Conservation (phyloP, 371 early-diverging fungal genomes). For the Mortierella sp. region DNA sequence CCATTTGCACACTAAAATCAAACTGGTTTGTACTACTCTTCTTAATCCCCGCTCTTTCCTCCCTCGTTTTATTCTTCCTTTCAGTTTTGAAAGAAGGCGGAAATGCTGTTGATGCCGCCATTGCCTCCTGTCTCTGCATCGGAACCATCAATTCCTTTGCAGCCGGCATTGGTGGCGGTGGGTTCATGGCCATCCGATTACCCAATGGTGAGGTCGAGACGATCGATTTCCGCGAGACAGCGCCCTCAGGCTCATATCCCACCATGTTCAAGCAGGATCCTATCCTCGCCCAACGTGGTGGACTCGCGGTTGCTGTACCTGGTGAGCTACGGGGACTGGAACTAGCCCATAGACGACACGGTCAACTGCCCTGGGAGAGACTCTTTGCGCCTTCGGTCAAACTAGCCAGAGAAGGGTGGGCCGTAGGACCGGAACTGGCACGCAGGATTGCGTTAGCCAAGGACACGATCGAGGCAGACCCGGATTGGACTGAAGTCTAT, state of each 20-base stretch:
- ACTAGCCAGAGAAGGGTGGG: constrained; percentile 86
- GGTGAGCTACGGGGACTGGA: constrained; percentile 93
- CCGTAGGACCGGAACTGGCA: constrained; percentile 69
- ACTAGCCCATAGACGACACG: constrained; percentile 81
- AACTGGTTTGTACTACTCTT: background rate
- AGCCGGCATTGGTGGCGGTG: constrained; percentile 98
- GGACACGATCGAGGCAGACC: constrained; percentile 55
- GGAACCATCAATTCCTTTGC: constrained; percentile 96
- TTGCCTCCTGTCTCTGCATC: constrained; percentile 93
- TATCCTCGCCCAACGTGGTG: constrained; percentile 76
- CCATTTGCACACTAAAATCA: background rate
- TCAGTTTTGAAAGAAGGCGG: constrained; percentile 91
- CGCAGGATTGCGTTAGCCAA: constrained; percentile 58
- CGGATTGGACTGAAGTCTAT: constrained; percentile 67
- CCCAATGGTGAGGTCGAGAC: constrained; percentile 67
- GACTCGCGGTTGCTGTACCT: constrained; percentile 91
- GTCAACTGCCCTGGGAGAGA: constrained; percentile 87
- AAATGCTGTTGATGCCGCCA: constrained; percentile 96
- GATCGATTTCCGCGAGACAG: constrained; percentile 92
- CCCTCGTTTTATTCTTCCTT: background rate
- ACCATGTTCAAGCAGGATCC: constrained; percentile 84
- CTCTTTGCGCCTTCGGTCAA: constrained; percentile 88
- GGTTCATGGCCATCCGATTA: constrained; percentile 94
- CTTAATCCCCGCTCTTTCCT: background rate
- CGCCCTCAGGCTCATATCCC: constrained; percentile 78